A percentile compares a stretch with the other conserved stretches of the same genome.
phyloP scores from a whole-genome alignment of 768 basidiomycete species.

The Gloeophyllum trabeum region DNA sequence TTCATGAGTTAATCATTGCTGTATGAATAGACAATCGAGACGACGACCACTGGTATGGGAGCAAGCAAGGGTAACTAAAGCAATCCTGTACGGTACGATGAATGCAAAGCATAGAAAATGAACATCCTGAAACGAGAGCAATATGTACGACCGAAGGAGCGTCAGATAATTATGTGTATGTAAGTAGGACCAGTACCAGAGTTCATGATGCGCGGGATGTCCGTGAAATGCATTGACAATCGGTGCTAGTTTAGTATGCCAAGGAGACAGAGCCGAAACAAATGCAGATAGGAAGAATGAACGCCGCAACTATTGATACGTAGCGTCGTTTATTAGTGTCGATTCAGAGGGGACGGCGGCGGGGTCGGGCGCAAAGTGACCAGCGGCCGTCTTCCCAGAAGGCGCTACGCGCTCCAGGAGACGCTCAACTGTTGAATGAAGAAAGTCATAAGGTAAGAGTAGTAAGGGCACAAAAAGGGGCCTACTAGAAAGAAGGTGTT shows the following conservation, averaged over 20 bases:
- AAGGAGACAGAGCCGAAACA: not conserved
- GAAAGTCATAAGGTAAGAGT: not conserved
- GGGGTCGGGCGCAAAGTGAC: no score
- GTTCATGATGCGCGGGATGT: not conserved
- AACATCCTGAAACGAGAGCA: not conserved
- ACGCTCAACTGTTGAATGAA: conserved; percentile 46
- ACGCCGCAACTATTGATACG: no score
- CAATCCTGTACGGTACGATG: not conserved
- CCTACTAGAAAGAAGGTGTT: conserved; percentile 75
- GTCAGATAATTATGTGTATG: no score
- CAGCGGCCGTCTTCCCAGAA: no score
- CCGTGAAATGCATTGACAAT: not conserved
- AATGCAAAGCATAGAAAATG: not conserved
- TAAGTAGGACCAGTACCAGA: not conserved
- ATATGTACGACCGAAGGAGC: not conserved
- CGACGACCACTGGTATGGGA: no score
- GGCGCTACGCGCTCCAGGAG: conserved; percentile 41
- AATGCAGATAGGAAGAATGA: not conserved
- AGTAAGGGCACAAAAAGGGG: not conserved
- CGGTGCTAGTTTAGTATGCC: not conserved
- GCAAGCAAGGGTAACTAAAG: not conserved
- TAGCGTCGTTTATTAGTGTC: no score
- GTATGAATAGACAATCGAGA: no score
- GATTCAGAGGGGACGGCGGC: no score
- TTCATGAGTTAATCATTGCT: no score